Base-by-base conservation (phyloP, 495 filamentous ascomycete species). In the Trichocladium uniseriatum region DNA sequence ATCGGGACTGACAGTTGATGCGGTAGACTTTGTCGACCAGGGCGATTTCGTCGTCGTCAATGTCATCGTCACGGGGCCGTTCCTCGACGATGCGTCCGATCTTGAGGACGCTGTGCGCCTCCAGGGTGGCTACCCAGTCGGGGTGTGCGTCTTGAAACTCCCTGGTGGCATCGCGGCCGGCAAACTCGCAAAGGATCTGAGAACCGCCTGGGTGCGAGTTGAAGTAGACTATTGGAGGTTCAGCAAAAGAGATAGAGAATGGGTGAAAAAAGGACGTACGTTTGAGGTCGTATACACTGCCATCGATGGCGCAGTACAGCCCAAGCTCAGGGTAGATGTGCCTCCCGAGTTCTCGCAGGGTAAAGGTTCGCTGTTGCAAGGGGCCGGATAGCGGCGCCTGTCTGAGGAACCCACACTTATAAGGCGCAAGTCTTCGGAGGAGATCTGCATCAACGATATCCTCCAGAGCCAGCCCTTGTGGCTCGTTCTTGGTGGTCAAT, bases 271-370 rank as follows among this genome's bases (percentile, higher is more conserved):
- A n/a, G n/a, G 24, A 37, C 46, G 22, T 35, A 49, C 48, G 48
- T 7, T 28, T 41, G 2, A 52, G 37, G 18, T 45, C 37, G 8
- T 35, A 40, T 27, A 46, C 35, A 14, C 31, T 28, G 21, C 16
- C 38, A 14, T 31, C 38, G 14, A 48, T 28, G n/a, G 37, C 43
- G 27, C 49, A 52, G 36, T 52, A 52, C 49, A 52, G 38, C 10
- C 49, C 49, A 5, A 46, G 14, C 10, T 40, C 34, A 0, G 27
- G 41, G 35, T 22, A 40, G 18, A 52, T 35, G 42, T 52, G 24
- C 11, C 43, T 22, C 6, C 31, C 28, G 3, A 41, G 28, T 9
- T 49, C 47, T 1, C 47, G 28, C 38, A 41, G 1, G 1, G 47
- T 49, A 29, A 49, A 49, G 0, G n/a, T 7, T 2, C 47, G 47